These are phyloP conservation scores for Eucalyptus marginata DNA, from an alignment of 345 rosid genomes.

Conservation along the genomic window DNA sequence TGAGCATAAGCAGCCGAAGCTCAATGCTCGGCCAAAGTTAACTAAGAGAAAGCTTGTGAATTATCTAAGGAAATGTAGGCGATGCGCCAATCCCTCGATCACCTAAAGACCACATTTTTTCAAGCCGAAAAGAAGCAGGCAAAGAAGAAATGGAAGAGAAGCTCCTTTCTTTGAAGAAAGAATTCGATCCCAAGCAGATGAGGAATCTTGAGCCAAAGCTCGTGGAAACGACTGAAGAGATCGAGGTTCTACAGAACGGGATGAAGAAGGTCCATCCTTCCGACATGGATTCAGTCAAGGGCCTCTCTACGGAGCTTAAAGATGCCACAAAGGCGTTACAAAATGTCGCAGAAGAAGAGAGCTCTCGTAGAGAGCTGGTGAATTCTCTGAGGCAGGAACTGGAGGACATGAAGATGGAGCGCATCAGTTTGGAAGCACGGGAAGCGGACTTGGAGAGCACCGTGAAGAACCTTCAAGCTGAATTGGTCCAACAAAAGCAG, in stretches of 20 bases:
- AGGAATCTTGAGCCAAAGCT: conserved; percentile 37
- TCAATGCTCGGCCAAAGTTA: conserved; percentile 15
- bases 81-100: conserved; percentile 46
- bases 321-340: conserved; percentile 49
- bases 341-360: conserved; percentile 51
- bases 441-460: conserved; percentile 11
- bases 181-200: conserved; percentile 39
- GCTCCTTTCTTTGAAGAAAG: conserved; percentile 18
- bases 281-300: conserved; percentile 36
- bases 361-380: conserved; percentile 32
- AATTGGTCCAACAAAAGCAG: neutral
- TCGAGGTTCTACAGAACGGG: conserved; percentile 48
- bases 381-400: conserved; percentile 29
- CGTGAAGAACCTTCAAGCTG: neutral
- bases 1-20: conserved; percentile 50
- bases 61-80: conserved; percentile 42
- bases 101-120: conserved; percentile 30
- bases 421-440: conserved; percentile 6
- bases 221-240: conserved; percentile 40
- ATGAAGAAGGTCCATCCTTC: conserved; percentile 55
- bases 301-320: conserved; percentile 48
- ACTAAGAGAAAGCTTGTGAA: conserved; percentile 26
- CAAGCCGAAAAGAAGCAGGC: conserved; percentile 29
- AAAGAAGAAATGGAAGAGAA: conserved; percentile 41
- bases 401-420: conserved; percentile 37